Evolutionary conservation across 768 basidiomycete genomes (phyloP).

Genomic region (Coprinopsis cinerea): DNA sequence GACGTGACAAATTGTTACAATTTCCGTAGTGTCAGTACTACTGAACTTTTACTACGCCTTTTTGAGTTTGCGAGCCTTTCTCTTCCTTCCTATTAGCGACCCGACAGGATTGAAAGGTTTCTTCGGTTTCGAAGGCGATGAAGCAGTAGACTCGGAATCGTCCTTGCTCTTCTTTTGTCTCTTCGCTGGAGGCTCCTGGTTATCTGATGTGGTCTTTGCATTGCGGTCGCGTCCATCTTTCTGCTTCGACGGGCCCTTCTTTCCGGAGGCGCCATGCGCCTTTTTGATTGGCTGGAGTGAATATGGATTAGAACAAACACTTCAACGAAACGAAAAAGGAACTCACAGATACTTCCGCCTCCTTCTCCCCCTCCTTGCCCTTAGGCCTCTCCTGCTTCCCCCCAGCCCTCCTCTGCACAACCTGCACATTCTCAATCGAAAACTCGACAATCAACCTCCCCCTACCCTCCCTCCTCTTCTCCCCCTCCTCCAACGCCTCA

Average conservation of each 20-base stretch:
- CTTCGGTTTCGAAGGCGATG: conserved; percentile 16
- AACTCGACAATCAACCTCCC: conserved; percentile 84
- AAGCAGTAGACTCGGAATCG: conserved; percentile 18
- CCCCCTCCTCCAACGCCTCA: conserved; percentile 33
- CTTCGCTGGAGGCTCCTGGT: background rate
- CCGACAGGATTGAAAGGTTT: conserved; percentile 45
- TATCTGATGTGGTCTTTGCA: background rate
- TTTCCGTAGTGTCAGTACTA: too few relatives aligned
- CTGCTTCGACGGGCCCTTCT: background rate
- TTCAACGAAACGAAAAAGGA: too few relatives aligned
- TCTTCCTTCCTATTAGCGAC: conserved; percentile 73
- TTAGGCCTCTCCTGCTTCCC: conserved; percentile 18
- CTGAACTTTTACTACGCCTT: too few relatives aligned
- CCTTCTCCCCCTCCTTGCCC: background rate
- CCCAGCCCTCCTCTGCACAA: conserved; percentile 69
- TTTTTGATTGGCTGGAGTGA: background rate
- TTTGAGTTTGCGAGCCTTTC: conserved; percentile 52
- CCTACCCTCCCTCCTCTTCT: conserved; percentile 32
- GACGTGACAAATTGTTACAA: too few relatives aligned
- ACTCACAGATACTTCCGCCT: conserved; percentile 1
- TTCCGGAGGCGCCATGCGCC: background rate
- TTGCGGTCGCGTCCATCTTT: background rate
- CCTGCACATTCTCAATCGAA: conserved; percentile 91
- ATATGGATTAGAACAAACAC: background rate
- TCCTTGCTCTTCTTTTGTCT: background rate